Evolutionary conservation across 2,329 filamentous ascomycete species (phyloP).

Genomic region (Trichophyton mentagrophytes): DNA sequence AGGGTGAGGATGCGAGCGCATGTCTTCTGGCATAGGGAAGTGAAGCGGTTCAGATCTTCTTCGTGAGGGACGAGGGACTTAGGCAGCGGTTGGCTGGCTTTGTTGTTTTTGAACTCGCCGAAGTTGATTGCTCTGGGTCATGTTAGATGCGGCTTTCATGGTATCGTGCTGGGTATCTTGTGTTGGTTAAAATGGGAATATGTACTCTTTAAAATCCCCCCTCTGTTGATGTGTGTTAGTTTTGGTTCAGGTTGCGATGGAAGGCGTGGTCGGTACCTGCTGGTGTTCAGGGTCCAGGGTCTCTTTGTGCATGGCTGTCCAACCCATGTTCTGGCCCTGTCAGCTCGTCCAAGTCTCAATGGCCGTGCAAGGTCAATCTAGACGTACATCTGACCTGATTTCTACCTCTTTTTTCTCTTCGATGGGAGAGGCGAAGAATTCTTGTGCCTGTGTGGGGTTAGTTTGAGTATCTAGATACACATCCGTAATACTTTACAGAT

Average conservation of each 20-base stretch:
- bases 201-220: slow-evolving; percentile 78
- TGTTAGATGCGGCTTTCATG: not conserved
- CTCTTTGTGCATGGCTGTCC: slow-evolving; percentile 78
- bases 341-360: slow-evolving; percentile 1
- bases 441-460: slow-evolving; percentile 44
- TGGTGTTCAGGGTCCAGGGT: slow-evolving; percentile 75
- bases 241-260: not conserved
- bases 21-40: slow-evolving; percentile 56
- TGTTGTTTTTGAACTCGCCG: slow-evolving; percentile 56
- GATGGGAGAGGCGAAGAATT: slow-evolving; percentile 57
- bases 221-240: slow-evolving; percentile 35
- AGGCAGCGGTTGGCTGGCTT: slow-evolving; percentile 67
- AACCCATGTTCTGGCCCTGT: slow-evolving; percentile 61
- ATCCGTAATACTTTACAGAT: not conserved
- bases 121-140: slow-evolving; percentile 73
- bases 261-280: slow-evolving; percentile 42
- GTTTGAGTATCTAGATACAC: too few relatives aligned
- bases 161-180: too few relatives aligned
- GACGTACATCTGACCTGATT: slow-evolving; percentile 50
- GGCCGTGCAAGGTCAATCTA: not conserved
- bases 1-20: slow-evolving; percentile 61
- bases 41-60: slow-evolving; percentile 52
- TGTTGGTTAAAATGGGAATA: too few relatives aligned
- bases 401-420: slow-evolving; percentile 62
- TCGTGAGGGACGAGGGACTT: slow-evolving; percentile 48